Conservation (phyloP, 163 green algal genomes). For the Prototheca cutis region DNA sequence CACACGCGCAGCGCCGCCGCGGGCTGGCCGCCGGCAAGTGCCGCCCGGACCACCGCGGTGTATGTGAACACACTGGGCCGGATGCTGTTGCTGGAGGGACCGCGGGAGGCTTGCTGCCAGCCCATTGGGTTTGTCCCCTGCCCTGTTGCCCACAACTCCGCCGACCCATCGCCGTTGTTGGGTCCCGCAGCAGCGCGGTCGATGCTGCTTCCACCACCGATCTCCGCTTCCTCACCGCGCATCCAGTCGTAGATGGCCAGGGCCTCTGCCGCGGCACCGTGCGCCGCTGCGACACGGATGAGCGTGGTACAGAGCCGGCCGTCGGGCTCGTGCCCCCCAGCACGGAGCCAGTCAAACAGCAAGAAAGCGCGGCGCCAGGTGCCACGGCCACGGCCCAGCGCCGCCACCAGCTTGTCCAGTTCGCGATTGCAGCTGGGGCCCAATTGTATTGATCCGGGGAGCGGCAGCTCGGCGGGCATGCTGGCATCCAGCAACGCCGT, state of each 20-base stretch:
- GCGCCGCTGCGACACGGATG: slow-evolving; percentile 66
- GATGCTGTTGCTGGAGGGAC: too few relatives aligned
- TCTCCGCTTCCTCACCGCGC: too few relatives aligned
- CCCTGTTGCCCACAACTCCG: too few relatives aligned
- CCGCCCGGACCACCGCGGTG: slow-evolving; percentile 75
- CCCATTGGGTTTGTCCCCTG: too few relatives aligned
- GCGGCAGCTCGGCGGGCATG: slow-evolving; percentile 40
- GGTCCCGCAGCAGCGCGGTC: too few relatives aligned
- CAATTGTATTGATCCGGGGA: slow-evolving; percentile 19
- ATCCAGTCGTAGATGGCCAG: slow-evolving; percentile 83
- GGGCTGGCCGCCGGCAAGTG: slow-evolving; percentile 48
- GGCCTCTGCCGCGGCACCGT: slow-evolving; percentile 54
- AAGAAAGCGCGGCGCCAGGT: slow-evolving; percentile 59
- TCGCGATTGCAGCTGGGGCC: slow-evolving; percentile 57
- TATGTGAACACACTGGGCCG: slow-evolving; percentile 81
- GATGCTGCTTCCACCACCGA: too few relatives aligned
- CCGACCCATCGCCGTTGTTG: too few relatives aligned
- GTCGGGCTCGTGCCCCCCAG: slow-evolving; percentile 51
- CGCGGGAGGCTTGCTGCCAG: too few relatives aligned
- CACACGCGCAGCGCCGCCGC: slow-evolving; percentile 62
- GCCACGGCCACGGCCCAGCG: slow-evolving; percentile 52
- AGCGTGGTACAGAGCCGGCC: slow-evolving; percentile 77
- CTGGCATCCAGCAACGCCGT: slow-evolving; percentile 48
- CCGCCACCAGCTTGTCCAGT: slow-evolving; percentile 74
- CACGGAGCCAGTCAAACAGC: slow-evolving; percentile 69